Evolutionary conservation across 495 filamentous ascomycete species (phyloP), one percentile per base, ranked within the genome.

Genomic region (Apiosordaria backusii): DNA sequence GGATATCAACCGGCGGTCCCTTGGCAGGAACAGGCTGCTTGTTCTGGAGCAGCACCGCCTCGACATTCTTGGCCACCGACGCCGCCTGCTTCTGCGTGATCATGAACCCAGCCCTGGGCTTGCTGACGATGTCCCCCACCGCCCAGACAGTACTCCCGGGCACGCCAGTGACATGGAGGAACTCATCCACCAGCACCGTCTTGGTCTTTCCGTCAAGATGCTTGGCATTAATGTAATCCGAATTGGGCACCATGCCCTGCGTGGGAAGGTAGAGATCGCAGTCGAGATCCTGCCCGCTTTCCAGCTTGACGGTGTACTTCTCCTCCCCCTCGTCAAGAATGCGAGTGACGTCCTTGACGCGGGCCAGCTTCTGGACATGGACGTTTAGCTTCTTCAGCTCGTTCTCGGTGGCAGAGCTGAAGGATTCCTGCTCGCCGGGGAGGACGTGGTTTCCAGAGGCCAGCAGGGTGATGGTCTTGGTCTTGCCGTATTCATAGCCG

Each of bases 211-310:
- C 63, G 45, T 83, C 81, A 4, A 89, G 79, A 57, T 85, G 74
- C 24, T 77, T 66, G 10, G 73, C 69, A 4, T 85, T 79, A 21
- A 91, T 70, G 75, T 84, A 91, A 19, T 78, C 78, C 57, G 83
- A 85, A 78, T 91, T 91, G 54, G 88, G 85, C 0, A 80, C 54
- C 13, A 83, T 77, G 22, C 88, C 88, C 61, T 81, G 85, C 2
- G 86, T 87, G 3, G 89, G 83, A 60, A 91, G 82, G 76, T 88
- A 89, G 19, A 89, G 61, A 70, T 90, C 87, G 0, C 84, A 83
- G 0, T 65, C 60, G 61, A 83, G 61, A 45, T 69, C 78, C 61
- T 82, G 76, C 70, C 80, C 79, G 68, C 57, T 68, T 53, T 74
- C 57, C 19, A 83, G 74, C 22, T 67, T 62, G 24, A 83, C 67